These are phyloP conservation scores for Cornus controversa DNA, from an alignment of 148 eudicot species.

Conservation along the genomic window DNA sequence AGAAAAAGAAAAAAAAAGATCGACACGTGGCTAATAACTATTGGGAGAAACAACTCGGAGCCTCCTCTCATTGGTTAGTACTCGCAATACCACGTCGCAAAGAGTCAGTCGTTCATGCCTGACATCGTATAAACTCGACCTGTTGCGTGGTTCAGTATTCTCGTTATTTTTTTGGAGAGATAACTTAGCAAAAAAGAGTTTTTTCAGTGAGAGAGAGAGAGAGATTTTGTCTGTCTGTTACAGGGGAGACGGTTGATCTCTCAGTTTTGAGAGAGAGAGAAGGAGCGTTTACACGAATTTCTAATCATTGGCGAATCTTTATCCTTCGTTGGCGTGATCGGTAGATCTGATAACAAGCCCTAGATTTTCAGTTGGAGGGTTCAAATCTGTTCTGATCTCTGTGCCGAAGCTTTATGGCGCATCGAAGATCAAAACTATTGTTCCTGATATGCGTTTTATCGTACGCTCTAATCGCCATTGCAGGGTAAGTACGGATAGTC, in stretches of 20 bases:
- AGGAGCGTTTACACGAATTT: not conserved
- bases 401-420: conserved; percentile 37
- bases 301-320: not conserved
- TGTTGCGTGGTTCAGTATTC: not conserved
- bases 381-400: conserved; percentile 25
- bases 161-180: not conserved
- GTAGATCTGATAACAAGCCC: conserved; percentile 30
- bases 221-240: not conserved
- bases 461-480: conserved; percentile 49
- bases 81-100: conserved; percentile 31
- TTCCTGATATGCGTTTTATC: conserved; percentile 41
- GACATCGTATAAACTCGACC: not conserved
- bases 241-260: not conserved
- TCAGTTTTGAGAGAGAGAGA: conserved; percentile 2
- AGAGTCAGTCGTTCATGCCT: not conserved
- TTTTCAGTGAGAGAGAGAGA: not conserved
- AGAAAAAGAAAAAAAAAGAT: not conserved
- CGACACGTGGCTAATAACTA: conserved; percentile 17
- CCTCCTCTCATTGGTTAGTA: conserved; percentile 38
- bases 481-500: conserved; percentile 56
- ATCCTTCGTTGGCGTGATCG: not conserved
- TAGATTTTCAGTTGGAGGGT: conserved; percentile 16
- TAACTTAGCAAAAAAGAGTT: not conserved
- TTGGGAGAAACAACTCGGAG: conserved; percentile 25
- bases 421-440: conserved; percentile 40